Evolutionary conservation across 768 basidiomycete genomes (phyloP).

Genomic region (Leccinellum rugosiceps): DNA sequence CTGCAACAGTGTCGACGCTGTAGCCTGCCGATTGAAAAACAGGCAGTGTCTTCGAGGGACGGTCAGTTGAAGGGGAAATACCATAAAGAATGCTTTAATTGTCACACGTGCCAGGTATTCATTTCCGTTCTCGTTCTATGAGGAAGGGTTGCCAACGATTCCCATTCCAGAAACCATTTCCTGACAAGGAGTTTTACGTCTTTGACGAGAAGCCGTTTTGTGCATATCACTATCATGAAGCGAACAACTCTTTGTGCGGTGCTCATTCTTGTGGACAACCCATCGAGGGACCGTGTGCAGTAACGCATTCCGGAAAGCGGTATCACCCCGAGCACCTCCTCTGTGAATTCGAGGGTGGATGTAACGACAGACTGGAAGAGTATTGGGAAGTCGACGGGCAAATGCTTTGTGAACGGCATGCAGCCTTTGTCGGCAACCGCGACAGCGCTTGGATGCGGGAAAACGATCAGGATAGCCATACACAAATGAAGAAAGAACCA

Average conservation of each 20-base stretch:
- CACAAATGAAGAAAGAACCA: constrained; percentile 8
- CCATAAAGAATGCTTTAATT: constrained; percentile 89
- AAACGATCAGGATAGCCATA: constrained; percentile 8
- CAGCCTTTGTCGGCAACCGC: constrained; percentile 31
- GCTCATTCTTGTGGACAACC: constrained; percentile 77
- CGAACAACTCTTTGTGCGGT: constrained; percentile 85
- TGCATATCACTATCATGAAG: constrained; percentile 90
- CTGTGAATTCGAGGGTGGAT: constrained; percentile 64
- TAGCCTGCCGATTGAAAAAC: constrained; percentile 81
- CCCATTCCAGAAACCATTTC: constrained; percentile 71
- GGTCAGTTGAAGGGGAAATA: constrained; percentile 97
- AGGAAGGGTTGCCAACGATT: constrained; percentile 1
- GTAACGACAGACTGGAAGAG: constrained; percentile 63
- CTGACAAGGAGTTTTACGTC: constrained; percentile 89
- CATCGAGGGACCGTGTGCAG: constrained; percentile 91
- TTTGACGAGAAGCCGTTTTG: constrained; percentile 88
- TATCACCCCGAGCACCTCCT: constrained; percentile 88
- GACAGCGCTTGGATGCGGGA: constrained; percentile 20
- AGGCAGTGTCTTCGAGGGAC: constrained; percentile 87
- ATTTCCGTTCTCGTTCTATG: constrained; percentile 16
- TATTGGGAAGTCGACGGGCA: constrained; percentile 88
- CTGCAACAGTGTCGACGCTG: constrained; percentile 77
- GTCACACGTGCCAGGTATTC: constrained; percentile 70
- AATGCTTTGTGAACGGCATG: constrained; percentile 87
- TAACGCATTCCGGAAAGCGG: constrained; percentile 74